A percentile compares a stretch with the other conserved stretches of the same genome.
These are phyloP conservation scores for Xylariaceae sp. DNA, from an alignment of 2,329 filamentous ascomycete species.

Conservation along the genomic window DNA sequence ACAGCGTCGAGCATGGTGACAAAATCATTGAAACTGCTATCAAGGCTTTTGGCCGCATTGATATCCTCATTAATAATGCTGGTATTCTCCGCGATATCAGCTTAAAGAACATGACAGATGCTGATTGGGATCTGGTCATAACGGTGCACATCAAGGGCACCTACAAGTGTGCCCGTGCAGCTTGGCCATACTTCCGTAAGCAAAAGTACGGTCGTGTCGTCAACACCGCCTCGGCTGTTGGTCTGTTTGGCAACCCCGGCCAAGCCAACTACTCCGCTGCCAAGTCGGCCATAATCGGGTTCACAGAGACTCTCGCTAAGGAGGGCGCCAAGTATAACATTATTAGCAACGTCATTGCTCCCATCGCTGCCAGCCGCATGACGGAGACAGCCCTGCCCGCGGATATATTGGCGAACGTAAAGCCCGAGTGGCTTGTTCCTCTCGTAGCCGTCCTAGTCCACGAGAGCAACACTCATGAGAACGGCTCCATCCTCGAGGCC, in stretches of 20 bases:
- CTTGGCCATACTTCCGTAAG: slow-evolving; percentile 97
- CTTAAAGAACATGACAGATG: slow-evolving; percentile 98
- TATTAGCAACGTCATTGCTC: slow-evolving; percentile 87
- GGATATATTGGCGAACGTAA: slow-evolving; percentile 79
- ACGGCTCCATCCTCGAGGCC: slow-evolving; percentile 85
- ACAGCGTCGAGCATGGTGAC: slow-evolving; percentile 88
- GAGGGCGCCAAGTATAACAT: slow-evolving; percentile 99
- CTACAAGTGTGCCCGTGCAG: slow-evolving; percentile 92
- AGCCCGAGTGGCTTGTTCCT: slow-evolving; percentile 93
- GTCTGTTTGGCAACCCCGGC: slow-evolving; percentile 91
- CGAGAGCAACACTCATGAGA: slow-evolving; percentile 77
- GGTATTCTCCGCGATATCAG: slow-evolving; percentile 91
- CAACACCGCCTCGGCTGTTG: slow-evolving; percentile 94
- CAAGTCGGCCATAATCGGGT: slow-evolving; percentile 91
- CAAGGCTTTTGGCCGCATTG: slow-evolving; percentile 76
- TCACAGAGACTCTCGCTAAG: slow-evolving; percentile 96
- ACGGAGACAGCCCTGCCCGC: slow-evolving; percentile 92
- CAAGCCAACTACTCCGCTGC: slow-evolving; percentile 97
- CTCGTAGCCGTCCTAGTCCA: slow-evolving; percentile 85
- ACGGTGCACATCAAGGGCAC: slow-evolving; percentile 88
- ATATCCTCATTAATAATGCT: slow-evolving; percentile 96
- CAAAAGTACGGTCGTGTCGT: slow-evolving; percentile 97
- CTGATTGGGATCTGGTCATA: slow-evolving; percentile 94
- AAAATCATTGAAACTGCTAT: slow-evolving; percentile 89
- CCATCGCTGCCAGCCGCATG: slow-evolving; percentile 93